Base-by-base conservation (phyloP, 2,329 filamentous ascomycete genomes). In the Cercospora sp. region DNA sequence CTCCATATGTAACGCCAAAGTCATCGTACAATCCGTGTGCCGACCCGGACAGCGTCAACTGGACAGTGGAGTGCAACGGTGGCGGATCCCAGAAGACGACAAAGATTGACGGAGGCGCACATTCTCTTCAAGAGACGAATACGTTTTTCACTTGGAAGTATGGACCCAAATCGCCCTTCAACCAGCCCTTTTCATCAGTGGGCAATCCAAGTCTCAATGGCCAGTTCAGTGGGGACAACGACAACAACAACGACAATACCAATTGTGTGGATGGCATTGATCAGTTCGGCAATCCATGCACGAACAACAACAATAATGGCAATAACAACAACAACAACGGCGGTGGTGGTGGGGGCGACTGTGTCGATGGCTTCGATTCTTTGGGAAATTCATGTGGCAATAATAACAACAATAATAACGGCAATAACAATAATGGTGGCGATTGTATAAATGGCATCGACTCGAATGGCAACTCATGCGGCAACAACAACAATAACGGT, bases 81-180 rank as follows among this genome's bases (percentile, higher is more conserved):
- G 60, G 60, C 16, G 60, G 37, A 5, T 62, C n/a, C 5, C 60
- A 62, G 37, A 62, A 62, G 60, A 62, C 60, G 3, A 62, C 60
- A 1, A 49, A 28, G 9, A 18, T 62, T 32, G 43, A 49, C 16
- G 60, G 60, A 26, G 60, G 60, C 18, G 24, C 26, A 3, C 13
- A 18, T 30, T 62, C 60, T 7, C 13, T 62, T 1, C 21, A 62
- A 32, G 60, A 62, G 43, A 62, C 60, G 7, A 18, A 16, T 2
- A 30, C 37, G 3, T 49, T 62, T 18, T 62, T n/a, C 16, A 62
- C 60, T 5, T 62, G 60, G 60, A 62, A 62, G 40, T 62, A 49
- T 32, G 60, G 60, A 45, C 10, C 37, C 3, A 24, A 32, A 16
- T 9, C 13, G 21, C n/a, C n/a, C 3, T 62, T 62, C n/a, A 32